Base-by-base conservation (phyloP, 2,329 filamentous ascomycete genomes). In the Penicillium sp. region DNA sequence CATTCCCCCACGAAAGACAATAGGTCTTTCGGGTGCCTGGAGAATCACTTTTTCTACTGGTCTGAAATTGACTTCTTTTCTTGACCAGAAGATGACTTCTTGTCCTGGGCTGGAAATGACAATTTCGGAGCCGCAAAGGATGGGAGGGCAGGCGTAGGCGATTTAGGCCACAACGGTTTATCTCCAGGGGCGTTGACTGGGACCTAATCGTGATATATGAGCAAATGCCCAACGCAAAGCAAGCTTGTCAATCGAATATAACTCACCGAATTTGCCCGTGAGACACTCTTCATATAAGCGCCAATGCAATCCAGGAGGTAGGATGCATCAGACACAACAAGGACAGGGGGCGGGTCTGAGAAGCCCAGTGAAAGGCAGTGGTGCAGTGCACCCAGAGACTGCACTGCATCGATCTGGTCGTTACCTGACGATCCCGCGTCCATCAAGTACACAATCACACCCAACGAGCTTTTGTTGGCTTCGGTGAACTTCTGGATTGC, bases 221-320 rank as follows among this genome's bases (percentile, higher is more conserved):
- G 43, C 3, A 24, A 20, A 48, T 34, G 7, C 10, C 7, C 14
- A 11, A n/a, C 7, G 14, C 1, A 22, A 22, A 7, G 6, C 1
- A 50, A 11, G 2, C 31, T 34, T 35, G 20, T n/a, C 8, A 22
- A n/a, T n/a, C 3, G 9, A 8, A 2, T 32, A 18, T 24, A 18
- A 32, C 37, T 34, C 11, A 53, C 51, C 20, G 26, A 35, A n/a
- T 54, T 53, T 16, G 44, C 37, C 3, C 44, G 51, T 1, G 37
- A 35, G 20, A 31, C 26, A n/a, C 37, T 26, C 20, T 35, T 54
- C 51, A 54, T 54, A n/a, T 49, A 54, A 16, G 37, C 22, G 4
- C 46, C 13, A 13, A 54, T 22, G 20, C 51, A 54, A 29, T 54
- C 51, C 5, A 40, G n/a, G 3, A 54, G 37, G n/a, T 54, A 54